Conservation (phyloP, 1,284 basidiomycete genomes). For the Ceratobasidium theobromae region DNA sequence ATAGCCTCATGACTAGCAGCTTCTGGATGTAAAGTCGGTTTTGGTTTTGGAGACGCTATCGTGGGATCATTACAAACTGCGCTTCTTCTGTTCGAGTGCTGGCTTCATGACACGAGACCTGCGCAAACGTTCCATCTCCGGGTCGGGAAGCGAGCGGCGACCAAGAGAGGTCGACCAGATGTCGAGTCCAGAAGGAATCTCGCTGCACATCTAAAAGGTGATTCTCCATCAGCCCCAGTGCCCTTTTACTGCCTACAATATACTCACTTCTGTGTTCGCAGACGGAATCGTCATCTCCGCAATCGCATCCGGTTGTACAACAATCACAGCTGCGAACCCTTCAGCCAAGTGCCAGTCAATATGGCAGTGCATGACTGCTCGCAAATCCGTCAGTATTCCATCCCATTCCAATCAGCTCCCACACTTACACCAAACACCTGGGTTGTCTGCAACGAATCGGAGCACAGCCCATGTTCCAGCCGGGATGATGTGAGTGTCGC, state of each 20-base stretch:
- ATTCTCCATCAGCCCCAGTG: not conserved
- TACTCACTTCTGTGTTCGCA: not conserved
- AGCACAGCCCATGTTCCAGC: conserved; percentile 39
- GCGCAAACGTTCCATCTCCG: not conserved
- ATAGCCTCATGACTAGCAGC: too few relatives aligned
- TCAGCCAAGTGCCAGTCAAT: conserved; percentile 22
- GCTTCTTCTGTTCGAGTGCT: too few relatives aligned
- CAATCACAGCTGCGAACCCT: conserved; percentile 9
- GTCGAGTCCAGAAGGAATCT: conserved; percentile 7
- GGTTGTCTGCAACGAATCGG: conserved; percentile 40
- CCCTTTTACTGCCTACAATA: not conserved
- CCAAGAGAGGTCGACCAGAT: conserved; percentile 12
- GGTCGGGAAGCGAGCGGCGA: conserved; percentile 1
- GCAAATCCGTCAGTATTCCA: not conserved
- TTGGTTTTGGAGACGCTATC: too few relatives aligned
- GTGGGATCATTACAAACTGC: too few relatives aligned
- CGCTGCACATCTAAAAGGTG: conserved; percentile 1
- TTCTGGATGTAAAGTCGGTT: too few relatives aligned
- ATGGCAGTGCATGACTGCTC: conserved; percentile 27
- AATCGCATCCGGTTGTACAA: conserved; percentile 19
- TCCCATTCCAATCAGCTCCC: not conserved
- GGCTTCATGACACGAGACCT: not conserved
- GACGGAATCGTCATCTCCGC: conserved; percentile 7
- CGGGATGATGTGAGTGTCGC: conserved; percentile 40
- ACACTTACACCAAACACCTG: conserved; percentile 33